A percentile compares a stretch with the other conserved stretches of the same genome.
Evolutionary conservation across 805 yeast species (phyloP).

Genomic region (Spathaspora sp.): DNA sequence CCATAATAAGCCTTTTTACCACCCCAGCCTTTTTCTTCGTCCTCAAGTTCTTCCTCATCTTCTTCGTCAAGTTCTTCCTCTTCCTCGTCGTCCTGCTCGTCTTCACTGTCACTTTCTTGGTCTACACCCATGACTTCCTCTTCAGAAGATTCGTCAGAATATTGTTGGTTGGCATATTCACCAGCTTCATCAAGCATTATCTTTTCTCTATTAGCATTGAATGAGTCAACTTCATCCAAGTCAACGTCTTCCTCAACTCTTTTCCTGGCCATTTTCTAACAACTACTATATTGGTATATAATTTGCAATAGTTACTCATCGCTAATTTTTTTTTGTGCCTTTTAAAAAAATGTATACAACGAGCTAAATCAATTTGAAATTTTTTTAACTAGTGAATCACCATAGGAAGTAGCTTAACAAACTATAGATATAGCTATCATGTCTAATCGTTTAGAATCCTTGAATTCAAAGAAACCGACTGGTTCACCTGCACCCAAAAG

Average conservation of each 20-base stretch:
- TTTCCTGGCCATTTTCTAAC: conserved; percentile 17
- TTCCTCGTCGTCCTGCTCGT: conserved; percentile 45
- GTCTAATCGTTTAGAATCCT: conserved; percentile 42
- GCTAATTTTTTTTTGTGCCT: conserved; percentile 8
- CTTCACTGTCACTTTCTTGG: conserved; percentile 40
- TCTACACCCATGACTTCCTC: conserved; percentile 48
- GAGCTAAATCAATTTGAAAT: not conserved
- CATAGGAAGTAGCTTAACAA: not conserved
- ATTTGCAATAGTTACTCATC: conserved; percentile 8
- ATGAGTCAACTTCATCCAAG: conserved; percentile 65
- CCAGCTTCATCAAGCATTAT: conserved; percentile 57
- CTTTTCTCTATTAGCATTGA: conserved; percentile 57
- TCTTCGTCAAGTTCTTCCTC: conserved; percentile 43
- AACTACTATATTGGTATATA: not conserved
- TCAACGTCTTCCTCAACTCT: conserved; percentile 30
- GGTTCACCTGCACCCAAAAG: conserved; percentile 37
- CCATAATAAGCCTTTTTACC: conserved; percentile 51
- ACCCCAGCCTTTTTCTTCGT: conserved; percentile 40
- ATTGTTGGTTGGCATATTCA: conserved; percentile 24
- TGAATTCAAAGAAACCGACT: conserved; percentile 28
- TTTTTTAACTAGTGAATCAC: not conserved
- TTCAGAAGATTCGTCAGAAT: conserved; percentile 33
- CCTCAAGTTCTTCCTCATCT: conserved; percentile 19
- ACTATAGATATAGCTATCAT: conserved; percentile 12
- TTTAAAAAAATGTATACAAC: not conserved